Base-by-base conservation (phyloP, 2,329 filamentous ascomycete genomes). In the Calonectria pteridis region DNA sequence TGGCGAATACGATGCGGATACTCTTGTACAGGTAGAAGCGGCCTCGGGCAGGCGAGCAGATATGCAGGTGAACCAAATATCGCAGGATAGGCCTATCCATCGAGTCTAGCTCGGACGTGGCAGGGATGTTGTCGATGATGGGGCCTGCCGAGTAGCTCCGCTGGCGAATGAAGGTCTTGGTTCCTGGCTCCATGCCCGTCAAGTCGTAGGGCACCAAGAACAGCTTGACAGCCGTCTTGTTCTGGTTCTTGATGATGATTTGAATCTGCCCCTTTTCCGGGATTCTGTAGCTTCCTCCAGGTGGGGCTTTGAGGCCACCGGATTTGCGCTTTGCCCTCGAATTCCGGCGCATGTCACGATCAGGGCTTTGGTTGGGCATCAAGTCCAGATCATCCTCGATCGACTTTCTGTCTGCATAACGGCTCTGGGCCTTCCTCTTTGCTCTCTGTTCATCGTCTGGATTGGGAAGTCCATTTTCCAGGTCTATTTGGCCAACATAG, bases 181-280 rank as follows among this genome's bases (percentile, higher is more conserved):
- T 97, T 0, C 95, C 95, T 0, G 95, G 91, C 75, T 97, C 94
- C 96, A 99, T 99, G 66, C 95, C 96, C 1, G 92, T 90, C 1
- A 99, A 88, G 82, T 98, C 95, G 79, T 98, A 99, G 0, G 96
- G 97, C 3, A 99, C 92, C 29, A 98, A 89, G 79, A 98, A 98
- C 0, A 99, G 88, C 84, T 99, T 98, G 69, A 98, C 96, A 1
- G 97, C 97, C 4, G 97, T 98, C 83, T 98, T 98, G 86, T 98
- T 98, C 20, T 96, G 96, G 80, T 98, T 99, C 83, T 98, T 98
- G 83, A 99, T 95, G 75, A 99, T 93, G 76, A 99, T 98, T 80
- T 99, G 97, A 18, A 99, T 88, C 84, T 98, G 97, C 0, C 97
- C 97, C 83, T 96, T 94, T 81, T 97, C 93, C 0, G 97, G 97